Percentiles rank a stretch among this genome's conserved stretches.
Conservation (phyloP, 345 rosid species). For the Citrus sp. region DNA sequence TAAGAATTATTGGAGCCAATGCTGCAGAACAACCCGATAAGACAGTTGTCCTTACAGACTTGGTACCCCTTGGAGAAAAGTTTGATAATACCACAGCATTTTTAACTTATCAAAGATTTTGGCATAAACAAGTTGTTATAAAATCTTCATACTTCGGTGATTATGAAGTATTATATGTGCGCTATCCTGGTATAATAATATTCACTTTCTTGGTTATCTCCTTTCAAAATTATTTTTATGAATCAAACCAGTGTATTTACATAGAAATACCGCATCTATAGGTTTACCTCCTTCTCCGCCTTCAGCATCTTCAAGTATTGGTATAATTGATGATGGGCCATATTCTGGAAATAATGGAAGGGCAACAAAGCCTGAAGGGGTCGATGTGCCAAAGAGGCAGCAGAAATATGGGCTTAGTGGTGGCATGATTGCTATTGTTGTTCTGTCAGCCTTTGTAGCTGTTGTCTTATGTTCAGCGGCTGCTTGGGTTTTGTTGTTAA, state of each 20-base stretch:
- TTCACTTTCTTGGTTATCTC: neutral
- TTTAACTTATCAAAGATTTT: conserved; percentile 80
- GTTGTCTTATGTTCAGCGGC: conserved; percentile 52
- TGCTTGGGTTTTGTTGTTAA: conserved; percentile 59
- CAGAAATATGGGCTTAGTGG: conserved; percentile 49
- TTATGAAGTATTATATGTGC: conserved; percentile 80
- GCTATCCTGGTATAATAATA: conserved; percentile 55
- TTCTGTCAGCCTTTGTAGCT: conserved; percentile 61
- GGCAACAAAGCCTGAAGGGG: conserved; percentile 79
- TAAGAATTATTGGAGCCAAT: conserved; percentile 88
- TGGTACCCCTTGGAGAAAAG: conserved; percentile 78
- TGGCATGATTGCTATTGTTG: conserved; percentile 63
- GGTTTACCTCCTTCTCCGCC: conserved; percentile 97
- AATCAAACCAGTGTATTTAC: conserved; percentile 1
- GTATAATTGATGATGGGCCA: conserved; percentile 60
- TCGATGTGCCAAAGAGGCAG: conserved; percentile 57
- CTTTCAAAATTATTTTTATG: neutral
- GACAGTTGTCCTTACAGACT: conserved; percentile 74
- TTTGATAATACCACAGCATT: conserved; percentile 78
- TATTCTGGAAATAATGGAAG: conserved; percentile 57
- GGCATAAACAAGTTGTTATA: conserved; percentile 70
- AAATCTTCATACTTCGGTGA: conserved; percentile 60
- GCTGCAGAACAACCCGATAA: conserved; percentile 87
- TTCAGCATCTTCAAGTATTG: conserved; percentile 45
- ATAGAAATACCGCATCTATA: conserved; percentile 22